Percentiles rank a stretch among this genome's conserved stretches.
phyloP scores from a whole-genome alignment of 257 asterid species.

The Nicotiana noctiflora region DNA sequence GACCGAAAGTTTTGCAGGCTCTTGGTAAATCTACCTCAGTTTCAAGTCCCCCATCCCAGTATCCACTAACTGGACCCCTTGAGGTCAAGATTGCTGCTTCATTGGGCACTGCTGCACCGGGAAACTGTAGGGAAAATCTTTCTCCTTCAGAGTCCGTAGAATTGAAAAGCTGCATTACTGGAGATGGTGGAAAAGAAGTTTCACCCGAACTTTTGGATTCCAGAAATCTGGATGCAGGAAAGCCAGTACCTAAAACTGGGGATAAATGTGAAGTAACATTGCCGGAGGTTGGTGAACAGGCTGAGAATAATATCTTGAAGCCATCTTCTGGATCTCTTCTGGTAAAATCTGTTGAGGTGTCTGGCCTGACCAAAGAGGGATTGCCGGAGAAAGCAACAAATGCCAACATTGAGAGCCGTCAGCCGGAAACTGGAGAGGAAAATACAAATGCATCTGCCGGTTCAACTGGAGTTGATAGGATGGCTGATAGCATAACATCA shows the following conservation, averaged over 20 bases:
- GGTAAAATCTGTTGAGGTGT: slow-evolving; percentile 28
- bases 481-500: slow-evolving; percentile 20
- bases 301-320: slow-evolving; percentile 15
- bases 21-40: slow-evolving; percentile 21
- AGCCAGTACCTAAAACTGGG: slow-evolving; percentile 21
- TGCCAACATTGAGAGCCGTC: slow-evolving; percentile 16
- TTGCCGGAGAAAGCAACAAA: slow-evolving; percentile 21
- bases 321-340: slow-evolving; percentile 24
- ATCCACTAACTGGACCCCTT: slow-evolving; percentile 21
- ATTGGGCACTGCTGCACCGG: slow-evolving; percentile 21
- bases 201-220: slow-evolving; percentile 19
- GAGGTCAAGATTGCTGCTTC: slow-evolving; percentile 18
- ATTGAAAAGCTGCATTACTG: slow-evolving; percentile 5
- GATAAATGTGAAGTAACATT: slow-evolving; percentile 21
- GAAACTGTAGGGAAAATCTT: slow-evolving; percentile 22
- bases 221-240: slow-evolving; percentile 16
- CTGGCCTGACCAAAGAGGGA: slow-evolving; percentile 23
- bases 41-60: slow-evolving; percentile 34
- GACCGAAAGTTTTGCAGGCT: slow-evolving; percentile 34
- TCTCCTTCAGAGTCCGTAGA: slow-evolving; percentile 20
- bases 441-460: slow-evolving; percentile 24
- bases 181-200: slow-evolving; percentile 10
- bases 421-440: slow-evolving; percentile 14
- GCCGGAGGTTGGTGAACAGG: slow-evolving; percentile 18
- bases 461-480: slow-evolving; percentile 19